Evolutionary conservation across 2,329 filamentous ascomycete species (phyloP).

Genomic region (Alternaria angustiovoidea): DNA sequence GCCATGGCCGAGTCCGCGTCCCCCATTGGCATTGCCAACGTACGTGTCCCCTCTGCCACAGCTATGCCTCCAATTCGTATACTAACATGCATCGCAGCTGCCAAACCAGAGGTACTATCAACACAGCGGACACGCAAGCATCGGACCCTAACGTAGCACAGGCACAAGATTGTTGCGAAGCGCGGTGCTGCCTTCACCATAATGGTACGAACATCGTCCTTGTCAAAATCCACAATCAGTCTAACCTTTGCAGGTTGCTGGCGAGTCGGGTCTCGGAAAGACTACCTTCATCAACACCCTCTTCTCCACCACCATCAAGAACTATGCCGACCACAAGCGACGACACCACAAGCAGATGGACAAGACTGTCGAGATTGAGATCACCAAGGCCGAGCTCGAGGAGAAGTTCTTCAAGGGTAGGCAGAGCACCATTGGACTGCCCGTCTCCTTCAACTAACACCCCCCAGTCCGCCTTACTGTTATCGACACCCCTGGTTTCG

Average conservation of each 20-base stretch:
- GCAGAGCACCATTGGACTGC: background rate
- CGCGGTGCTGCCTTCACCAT: conserved; percentile 98
- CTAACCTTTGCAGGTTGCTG: conserved; percentile 76
- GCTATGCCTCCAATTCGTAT: background rate
- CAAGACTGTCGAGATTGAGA: conserved; percentile 99
- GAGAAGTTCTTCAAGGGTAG: conserved; percentile 99
- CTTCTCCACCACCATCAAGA: conserved; percentile 99
- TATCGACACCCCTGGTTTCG: conserved; percentile 98
- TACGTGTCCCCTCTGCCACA: conserved; percentile 53
- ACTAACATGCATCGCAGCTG: conserved; percentile 60
- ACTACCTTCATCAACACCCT: conserved; percentile 99
- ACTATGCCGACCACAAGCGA: conserved; percentile 99
- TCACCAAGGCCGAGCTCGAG: conserved; percentile 98
- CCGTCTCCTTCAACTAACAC: conserved; percentile 27
- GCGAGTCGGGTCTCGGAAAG: conserved; percentile 98
- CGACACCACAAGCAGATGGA: conserved; percentile 99
- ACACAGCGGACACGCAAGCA: conserved; percentile 19
- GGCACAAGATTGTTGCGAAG: conserved; percentile 77
- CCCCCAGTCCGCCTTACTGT: conserved; percentile 91
- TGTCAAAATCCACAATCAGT: background rate
- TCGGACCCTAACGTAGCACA: conserved; percentile 51
- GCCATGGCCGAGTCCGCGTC: conserved; percentile 70
- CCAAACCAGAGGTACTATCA: conserved; percentile 71
- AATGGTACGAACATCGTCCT: conserved; percentile 72
- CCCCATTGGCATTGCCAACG: conserved; percentile 78